phyloP scores from a whole-genome alignment of 805 yeast genomes.

The Candida broadrunensis region DNA sequence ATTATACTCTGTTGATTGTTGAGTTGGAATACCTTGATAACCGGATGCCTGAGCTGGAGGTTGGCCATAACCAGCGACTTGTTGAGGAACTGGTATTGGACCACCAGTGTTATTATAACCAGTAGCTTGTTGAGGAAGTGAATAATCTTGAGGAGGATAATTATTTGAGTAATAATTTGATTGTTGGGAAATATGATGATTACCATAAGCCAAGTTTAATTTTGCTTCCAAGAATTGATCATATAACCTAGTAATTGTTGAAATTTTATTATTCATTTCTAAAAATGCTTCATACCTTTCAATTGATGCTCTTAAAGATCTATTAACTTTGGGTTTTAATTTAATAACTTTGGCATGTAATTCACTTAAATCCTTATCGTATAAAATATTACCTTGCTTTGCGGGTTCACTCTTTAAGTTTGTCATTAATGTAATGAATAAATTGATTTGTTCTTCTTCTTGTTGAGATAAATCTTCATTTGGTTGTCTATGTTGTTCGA shows the following conservation, averaged over 20 bases:
- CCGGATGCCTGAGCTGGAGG: conserved; percentile 2
- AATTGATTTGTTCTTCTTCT: conserved; percentile 68
- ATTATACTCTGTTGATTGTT: background rate
- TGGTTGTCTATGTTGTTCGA: conserved; percentile 6
- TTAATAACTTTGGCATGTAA: conserved; percentile 58
- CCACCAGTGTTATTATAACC: conserved; percentile 1
- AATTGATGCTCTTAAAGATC: conserved; percentile 53
- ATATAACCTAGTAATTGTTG: conserved; percentile 71
- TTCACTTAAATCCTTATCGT: conserved; percentile 52
- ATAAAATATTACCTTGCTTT: conserved; percentile 33
- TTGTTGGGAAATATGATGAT: conserved; percentile 16
- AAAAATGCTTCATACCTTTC: conserved; percentile 63
- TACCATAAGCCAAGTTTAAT: conserved; percentile 34
- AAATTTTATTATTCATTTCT: conserved; percentile 74
- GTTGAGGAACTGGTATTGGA: background rate
- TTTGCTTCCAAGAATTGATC: conserved; percentile 67
- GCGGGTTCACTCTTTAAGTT: conserved; percentile 45
- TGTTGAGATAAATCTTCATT: conserved; percentile 45
- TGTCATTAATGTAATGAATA: conserved; percentile 67
- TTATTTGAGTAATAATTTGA: conserved; percentile 3
- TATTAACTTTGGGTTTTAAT: conserved; percentile 67
- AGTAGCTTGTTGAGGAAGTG: background rate
- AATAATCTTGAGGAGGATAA: background rate
- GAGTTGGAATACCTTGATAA: background rate
- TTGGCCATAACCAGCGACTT: background rate